A percentile compares a stretch with the other conserved stretches of the same genome.
These are phyloP conservation scores for Phialophora chinensis DNA, from an alignment of 2,329 filamentous ascomycete species.

Conservation along the genomic window DNA sequence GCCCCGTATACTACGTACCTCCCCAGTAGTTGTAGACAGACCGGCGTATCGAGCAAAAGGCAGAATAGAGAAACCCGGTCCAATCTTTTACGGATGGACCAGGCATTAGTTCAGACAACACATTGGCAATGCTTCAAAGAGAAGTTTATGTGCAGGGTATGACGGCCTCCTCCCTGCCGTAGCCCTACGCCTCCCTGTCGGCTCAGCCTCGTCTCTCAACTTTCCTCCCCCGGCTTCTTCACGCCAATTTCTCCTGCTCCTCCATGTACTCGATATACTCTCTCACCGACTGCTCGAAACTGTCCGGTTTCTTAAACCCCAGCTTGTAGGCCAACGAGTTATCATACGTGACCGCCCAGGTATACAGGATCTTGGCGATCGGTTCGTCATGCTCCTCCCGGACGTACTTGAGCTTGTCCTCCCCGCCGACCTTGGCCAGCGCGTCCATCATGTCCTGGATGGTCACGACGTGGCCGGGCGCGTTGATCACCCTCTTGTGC, in stretches of 20 bases:
- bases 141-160: background rate
- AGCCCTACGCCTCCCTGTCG: background rate
- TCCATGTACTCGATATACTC: conserved; percentile 57
- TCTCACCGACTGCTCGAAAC: conserved; percentile 61
- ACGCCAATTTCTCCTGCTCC: conserved; percentile 32
- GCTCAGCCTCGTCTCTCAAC: conserved; percentile 2
- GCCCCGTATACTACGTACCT: background rate
- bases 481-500: conserved; percentile 61
- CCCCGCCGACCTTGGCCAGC: conserved; percentile 60
- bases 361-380: conserved; percentile 60
- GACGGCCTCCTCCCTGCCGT: no score
- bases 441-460: conserved; percentile 64
- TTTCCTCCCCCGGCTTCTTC: background rate
- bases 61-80: background rate
- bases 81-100: background rate
- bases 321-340: conserved; percentile 58
- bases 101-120: background rate
- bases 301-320: conserved; percentile 59
- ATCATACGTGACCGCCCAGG: conserved; percentile 64
- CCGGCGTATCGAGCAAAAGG: no score
- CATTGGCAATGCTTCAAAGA: background rate
- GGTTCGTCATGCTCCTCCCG: conserved; percentile 59
- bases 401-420: conserved; percentile 58
- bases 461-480: conserved; percentile 61
- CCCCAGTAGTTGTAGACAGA: background rate